phyloP scores from a whole-genome alignment of 148 eudicot genomes.

The Rhododendron ovatum region DNA sequence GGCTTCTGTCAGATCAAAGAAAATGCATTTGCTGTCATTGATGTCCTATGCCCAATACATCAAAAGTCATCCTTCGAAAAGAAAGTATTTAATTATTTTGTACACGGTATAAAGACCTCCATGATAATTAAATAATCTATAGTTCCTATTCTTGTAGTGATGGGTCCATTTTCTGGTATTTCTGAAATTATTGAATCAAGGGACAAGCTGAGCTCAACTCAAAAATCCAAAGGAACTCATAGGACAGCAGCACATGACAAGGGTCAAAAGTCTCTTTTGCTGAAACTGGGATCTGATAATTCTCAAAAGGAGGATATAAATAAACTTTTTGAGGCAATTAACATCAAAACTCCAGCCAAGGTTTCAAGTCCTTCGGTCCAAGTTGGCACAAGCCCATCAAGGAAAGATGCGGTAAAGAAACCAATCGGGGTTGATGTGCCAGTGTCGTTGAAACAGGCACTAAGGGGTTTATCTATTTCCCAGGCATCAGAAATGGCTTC shows the following conservation, averaged over 20 bases:
- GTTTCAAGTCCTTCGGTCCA: constrained; percentile 30
- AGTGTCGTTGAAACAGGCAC: constrained; percentile 76
- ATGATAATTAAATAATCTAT: neutral
- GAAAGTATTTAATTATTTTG: neutral
- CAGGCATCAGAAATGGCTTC: constrained; percentile 95
- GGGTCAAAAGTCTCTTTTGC: constrained; percentile 38
- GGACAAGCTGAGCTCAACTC: constrained; percentile 36
- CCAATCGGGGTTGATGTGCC: constrained; percentile 45
- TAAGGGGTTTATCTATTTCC: constrained; percentile 87
- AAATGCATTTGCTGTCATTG: constrained; percentile 1
- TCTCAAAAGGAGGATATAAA: constrained; percentile 79
- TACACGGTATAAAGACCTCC: neutral
- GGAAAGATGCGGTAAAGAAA: constrained; percentile 55
- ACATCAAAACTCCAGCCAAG: constrained; percentile 50
- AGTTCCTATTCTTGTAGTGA: neutral
- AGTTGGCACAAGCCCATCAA: constrained; percentile 24
- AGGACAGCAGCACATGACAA: constrained; percentile 33
- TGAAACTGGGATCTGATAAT: constrained; percentile 43
- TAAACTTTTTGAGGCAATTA: constrained; percentile 74
- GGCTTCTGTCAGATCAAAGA: constrained; percentile 6
- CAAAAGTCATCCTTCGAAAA: neutral
- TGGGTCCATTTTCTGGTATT: constrained; percentile 37
- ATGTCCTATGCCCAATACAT: constrained; percentile 1
- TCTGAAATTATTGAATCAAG: constrained; percentile 71
- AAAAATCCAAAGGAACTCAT: constrained; percentile 24